phyloP scores from a whole-genome alignment of 2,329 filamentous ascomycete species.

The Ophiognomonia clavigignenti-juglandacearum region DNA sequence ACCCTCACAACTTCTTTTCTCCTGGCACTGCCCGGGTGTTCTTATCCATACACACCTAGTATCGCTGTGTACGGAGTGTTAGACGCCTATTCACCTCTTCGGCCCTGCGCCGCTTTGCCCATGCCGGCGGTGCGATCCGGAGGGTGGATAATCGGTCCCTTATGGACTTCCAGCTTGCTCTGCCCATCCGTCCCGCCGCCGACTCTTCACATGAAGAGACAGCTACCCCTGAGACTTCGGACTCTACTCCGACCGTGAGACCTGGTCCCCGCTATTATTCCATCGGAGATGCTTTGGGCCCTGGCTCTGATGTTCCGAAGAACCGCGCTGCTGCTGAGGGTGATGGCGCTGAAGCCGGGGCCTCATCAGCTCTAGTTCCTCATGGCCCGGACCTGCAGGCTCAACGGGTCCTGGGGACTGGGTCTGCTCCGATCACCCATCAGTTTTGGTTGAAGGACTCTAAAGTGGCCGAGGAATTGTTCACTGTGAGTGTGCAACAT shows the following conservation, averaged over 20 bases:
- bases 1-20: too few species aligned
- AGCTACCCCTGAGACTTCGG: neutral
- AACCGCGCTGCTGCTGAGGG: neutral
- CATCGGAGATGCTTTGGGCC: neutral
- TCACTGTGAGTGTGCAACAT: conserved; percentile 11
- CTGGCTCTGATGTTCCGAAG: neutral
- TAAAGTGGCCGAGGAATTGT: conserved; percentile 17
- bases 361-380: neutral
- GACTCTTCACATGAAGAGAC: conserved; percentile 1
- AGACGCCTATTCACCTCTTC: neutral
- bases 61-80: neutral
- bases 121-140: conserved; percentile 7
- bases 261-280: neutral
- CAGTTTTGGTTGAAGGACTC: conserved; percentile 17
- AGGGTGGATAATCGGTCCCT: neutral
- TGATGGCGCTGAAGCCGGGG: neutral
- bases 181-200: conserved; percentile 11
- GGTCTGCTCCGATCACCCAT: conserved; percentile 5
- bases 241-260: neutral
- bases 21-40: neutral
- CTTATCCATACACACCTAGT: neutral
- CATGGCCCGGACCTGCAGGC: too few species aligned
- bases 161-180: conserved; percentile 11
- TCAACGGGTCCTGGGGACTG: neutral
- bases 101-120: neutral